Evolutionary conservation across 495 filamentous ascomycete genomes (phyloP).

Genomic region (Aspergillus coremiiformis): DNA sequence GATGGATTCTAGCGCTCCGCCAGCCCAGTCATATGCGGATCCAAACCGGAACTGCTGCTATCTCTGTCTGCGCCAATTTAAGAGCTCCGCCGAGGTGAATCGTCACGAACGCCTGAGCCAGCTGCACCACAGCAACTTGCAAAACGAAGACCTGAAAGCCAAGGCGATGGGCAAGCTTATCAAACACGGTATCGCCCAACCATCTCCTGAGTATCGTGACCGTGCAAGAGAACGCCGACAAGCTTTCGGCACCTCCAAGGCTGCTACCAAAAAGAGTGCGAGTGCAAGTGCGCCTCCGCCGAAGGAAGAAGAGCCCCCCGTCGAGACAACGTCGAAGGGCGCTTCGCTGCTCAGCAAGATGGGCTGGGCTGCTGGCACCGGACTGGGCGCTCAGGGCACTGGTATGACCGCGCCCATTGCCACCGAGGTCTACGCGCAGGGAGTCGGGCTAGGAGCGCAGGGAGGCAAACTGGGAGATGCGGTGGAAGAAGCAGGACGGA

Average conservation of each 20-base stretch:
- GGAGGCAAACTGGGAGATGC: slow-evolving; percentile 82
- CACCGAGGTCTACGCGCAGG: slow-evolving; percentile 70
- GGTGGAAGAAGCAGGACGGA: slow-evolving; percentile 64
- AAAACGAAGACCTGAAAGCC: slow-evolving; percentile 49
- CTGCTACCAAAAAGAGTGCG: slow-evolving; percentile 32
- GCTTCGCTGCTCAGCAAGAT: slow-evolving; percentile 81
- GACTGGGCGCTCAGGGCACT: slow-evolving; percentile 71
- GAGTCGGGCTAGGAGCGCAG: slow-evolving; percentile 79
- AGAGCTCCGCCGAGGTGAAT: slow-evolving; percentile 57
- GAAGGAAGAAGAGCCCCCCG: slow-evolving; percentile 30
- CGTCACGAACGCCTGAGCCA: slow-evolving; percentile 70
- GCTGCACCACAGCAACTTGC: slow-evolving; percentile 64
- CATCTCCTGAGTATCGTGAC: slow-evolving; percentile 60
- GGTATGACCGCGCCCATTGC: slow-evolving; percentile 71
- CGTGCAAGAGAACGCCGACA: slow-evolving; percentile 75
- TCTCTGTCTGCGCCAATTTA: slow-evolving; percentile 69
- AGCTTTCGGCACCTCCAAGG: slow-evolving; percentile 60
- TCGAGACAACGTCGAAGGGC: slow-evolving; percentile 62
- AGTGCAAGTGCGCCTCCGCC: slow-evolving; percentile 20
- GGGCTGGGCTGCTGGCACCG: slow-evolving; percentile 77
- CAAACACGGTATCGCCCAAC: slow-evolving; percentile 39
- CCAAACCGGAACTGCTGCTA: slow-evolving; percentile 64
- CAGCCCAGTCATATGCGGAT: slow-evolving; percentile 60
- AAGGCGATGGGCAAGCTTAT: slow-evolving; percentile 53
- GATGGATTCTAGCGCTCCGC: slow-evolving; percentile 20